These are phyloP conservation scores for Xylaria arbuscula DNA, from an alignment of 2,329 filamentous ascomycete species.

Conservation along the genomic window DNA sequence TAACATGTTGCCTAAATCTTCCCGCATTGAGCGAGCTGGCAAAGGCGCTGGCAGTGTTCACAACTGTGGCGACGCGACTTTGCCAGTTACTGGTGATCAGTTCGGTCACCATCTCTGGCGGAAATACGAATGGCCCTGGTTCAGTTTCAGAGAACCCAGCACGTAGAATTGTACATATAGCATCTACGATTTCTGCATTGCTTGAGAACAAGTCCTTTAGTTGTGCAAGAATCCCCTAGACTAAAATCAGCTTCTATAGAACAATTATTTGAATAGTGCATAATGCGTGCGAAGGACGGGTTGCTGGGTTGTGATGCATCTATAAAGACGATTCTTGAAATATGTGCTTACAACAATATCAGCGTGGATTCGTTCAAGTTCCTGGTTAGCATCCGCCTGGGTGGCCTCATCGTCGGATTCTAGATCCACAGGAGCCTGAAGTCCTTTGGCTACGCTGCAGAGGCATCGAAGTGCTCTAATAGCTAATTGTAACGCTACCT, in stretches of 20 bases:
- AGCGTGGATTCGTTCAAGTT: conserved; percentile 57
- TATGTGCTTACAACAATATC: conserved; percentile 55
- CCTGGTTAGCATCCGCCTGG: conserved; percentile 20
- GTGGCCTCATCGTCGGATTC: conserved; percentile 58
- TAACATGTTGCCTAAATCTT: conserved; percentile 55
- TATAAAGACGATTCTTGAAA: neutral
- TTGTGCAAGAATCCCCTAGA: conserved; percentile 48
- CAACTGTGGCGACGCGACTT: conserved; percentile 75
- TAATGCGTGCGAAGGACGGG: neutral
- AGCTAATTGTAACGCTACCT: conserved; percentile 61
- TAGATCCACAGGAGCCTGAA: conserved; percentile 76
- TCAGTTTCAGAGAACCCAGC: conserved; percentile 80
- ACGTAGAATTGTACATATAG: conserved; percentile 76
- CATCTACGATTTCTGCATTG: conserved; percentile 76
- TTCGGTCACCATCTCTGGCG: conserved; percentile 71
- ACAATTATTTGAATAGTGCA: conserved; percentile 62
- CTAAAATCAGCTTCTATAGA: conserved; percentile 56
- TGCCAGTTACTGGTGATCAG: conserved; percentile 69
- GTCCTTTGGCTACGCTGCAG: conserved; percentile 74
- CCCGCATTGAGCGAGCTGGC: conserved; percentile 67
- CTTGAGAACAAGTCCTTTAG: conserved; percentile 64
- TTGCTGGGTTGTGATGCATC: neutral
- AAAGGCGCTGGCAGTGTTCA: conserved; percentile 78
- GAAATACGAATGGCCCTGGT: conserved; percentile 81
- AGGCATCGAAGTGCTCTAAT: conserved; percentile 74